Conservation (phyloP, 306 rosid genomes). For the Castanopsis chinensis region DNA sequence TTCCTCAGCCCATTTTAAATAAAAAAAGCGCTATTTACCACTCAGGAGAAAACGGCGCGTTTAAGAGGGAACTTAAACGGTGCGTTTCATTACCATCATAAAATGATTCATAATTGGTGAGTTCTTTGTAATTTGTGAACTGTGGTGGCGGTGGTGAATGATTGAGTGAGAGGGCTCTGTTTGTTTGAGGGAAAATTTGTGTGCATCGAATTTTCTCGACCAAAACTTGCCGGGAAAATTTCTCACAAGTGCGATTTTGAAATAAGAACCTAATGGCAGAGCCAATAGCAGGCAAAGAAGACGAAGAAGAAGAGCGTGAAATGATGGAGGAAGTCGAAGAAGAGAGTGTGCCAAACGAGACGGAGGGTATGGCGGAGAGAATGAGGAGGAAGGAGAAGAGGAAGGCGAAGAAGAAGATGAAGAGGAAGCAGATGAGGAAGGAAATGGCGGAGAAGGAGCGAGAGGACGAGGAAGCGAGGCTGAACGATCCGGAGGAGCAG, state of each 20-base stretch:
- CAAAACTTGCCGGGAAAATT: neutral
- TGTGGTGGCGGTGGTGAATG: neutral
- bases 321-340: neutral
- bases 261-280: neutral
- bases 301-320: conserved; percentile 12
- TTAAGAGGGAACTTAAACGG: neutral
- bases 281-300: neutral
- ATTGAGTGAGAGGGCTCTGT: neutral
- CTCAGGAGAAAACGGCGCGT: too few relatives aligned
- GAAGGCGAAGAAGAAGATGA: conserved; percentile 71
- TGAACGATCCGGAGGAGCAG: conserved; percentile 68
- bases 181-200: neutral
- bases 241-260: neutral
- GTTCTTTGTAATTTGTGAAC: neutral
- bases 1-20: too few relatives aligned
- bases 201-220: neutral
- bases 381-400: conserved; percentile 78
- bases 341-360: neutral
- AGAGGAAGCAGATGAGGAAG: conserved; percentile 66
- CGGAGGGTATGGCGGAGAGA: neutral
- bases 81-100: neutral
- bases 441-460: conserved; percentile 56
- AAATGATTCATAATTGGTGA: too few relatives aligned
- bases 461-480: conserved; percentile 52
- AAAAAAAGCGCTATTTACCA: too few relatives aligned